A percentile compares a stretch with the other conserved stretches of the same genome.
phyloP scores from a whole-genome alignment of 768 basidiomycete species.

The Serendipita vermifera region DNA sequence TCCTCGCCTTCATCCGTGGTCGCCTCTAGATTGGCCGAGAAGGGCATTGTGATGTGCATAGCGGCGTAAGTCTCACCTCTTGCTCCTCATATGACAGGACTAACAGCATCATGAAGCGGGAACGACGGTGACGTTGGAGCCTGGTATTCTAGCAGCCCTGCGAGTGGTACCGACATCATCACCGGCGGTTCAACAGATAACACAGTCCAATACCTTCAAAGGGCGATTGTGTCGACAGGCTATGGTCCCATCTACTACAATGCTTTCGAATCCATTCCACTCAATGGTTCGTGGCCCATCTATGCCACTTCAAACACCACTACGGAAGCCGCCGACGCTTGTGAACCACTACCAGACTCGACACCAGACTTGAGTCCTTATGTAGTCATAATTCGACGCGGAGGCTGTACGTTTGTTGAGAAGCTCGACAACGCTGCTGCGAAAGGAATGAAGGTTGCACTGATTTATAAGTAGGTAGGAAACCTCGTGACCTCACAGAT shows the following conservation, averaged over 20 bases:
- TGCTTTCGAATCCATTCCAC: conserved; percentile 33
- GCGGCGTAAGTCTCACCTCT: conserved; percentile 41
- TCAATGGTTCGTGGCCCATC: conserved; percentile 36
- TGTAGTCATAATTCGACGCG: conserved; percentile 45
- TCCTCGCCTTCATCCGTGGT: conserved; percentile 41
- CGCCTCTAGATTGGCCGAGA: conserved; percentile 41
- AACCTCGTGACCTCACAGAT: not conserved
- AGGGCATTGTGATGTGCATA: conserved; percentile 49
- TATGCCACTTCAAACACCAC: conserved; percentile 48
- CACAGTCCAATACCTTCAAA: not conserved
- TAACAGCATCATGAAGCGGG: not conserved
- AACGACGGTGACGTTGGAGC: conserved; percentile 41
- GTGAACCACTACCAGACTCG: conserved; percentile 38
- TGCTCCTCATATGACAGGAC: conserved; percentile 4
- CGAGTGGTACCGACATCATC: conserved; percentile 44
- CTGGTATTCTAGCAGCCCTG: conserved; percentile 46
- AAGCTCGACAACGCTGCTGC: conserved; percentile 43
- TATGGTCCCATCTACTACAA: conserved; percentile 44
- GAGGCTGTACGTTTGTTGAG: conserved; percentile 42
- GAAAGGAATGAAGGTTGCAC: conserved; percentile 35
- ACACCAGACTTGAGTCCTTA: conserved; percentile 43
- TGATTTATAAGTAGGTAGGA: conserved; percentile 42
- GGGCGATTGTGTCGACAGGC: conserved; percentile 27
- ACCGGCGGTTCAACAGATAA: conserved; percentile 25
- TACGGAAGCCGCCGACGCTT: conserved; percentile 43